Percentiles rank a stretch among this genome's conserved stretches.
phyloP scores from a whole-genome alignment of 176 grass and related monocot species.

The Musa schizocarpa region DNA sequence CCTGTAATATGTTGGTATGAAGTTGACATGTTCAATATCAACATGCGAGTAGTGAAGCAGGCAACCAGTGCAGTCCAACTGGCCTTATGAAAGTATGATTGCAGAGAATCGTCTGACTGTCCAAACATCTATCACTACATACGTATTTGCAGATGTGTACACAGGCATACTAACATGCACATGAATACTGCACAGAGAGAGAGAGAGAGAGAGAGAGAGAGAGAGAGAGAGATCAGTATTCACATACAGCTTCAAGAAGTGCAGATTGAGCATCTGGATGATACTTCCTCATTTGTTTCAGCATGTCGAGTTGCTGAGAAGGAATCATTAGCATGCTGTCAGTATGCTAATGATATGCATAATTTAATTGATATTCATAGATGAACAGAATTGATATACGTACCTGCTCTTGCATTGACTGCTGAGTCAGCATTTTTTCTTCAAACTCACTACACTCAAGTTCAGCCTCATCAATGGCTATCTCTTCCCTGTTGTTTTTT shows the following conservation, averaged over 20 bases:
- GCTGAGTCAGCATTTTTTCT: conserved; percentile 48
- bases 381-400: background rate
- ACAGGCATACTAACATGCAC: no score
- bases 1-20: background rate
- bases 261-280: conserved; percentile 43
- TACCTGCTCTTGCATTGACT: conserved; percentile 55
- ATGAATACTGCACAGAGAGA: background rate
- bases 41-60: no score
- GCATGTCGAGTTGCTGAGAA: conserved; percentile 64
- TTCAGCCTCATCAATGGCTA: conserved; percentile 78
- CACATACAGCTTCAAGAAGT: conserved; percentile 41
- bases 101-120: background rate
- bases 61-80: no score
- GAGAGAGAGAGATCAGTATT: conserved; percentile 11
- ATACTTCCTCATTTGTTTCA: conserved; percentile 53
- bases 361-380: background rate
- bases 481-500: conserved; percentile 60
- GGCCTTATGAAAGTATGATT: no score
- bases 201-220: background rate
- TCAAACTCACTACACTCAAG: conserved; percentile 44
- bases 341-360: background rate
- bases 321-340: background rate
- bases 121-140: background rate
- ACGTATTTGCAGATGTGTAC: no score
- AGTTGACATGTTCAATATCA: background rate